Percentiles rank a stretch among this genome's conserved stretches.
Evolutionary conservation across 2,329 filamentous ascomycete genomes (phyloP).

Genomic region (Raffaelea arxii): DNA sequence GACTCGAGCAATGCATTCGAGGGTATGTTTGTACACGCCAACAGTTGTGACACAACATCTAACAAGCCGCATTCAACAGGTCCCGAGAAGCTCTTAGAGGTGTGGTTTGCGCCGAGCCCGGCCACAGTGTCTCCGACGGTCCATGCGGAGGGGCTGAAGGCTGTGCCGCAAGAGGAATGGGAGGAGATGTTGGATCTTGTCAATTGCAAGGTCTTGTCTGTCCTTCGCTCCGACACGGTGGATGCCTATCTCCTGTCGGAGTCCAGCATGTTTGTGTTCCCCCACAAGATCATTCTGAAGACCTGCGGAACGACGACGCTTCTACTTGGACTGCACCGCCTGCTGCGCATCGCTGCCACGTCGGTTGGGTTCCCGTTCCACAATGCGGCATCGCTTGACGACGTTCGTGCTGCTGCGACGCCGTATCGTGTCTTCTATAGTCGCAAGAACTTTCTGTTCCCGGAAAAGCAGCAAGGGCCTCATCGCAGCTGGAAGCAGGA

Average conservation of each 20-base stretch:
- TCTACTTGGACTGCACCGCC: conserved; percentile 76
- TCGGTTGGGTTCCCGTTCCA: conserved; percentile 84
- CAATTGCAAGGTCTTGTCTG: conserved; percentile 95
- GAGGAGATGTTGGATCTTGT: conserved; percentile 96
- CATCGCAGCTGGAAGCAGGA: conserved; percentile 98
- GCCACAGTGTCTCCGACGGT: conserved; percentile 60
- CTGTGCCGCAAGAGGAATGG: conserved; percentile 76
- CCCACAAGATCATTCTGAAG: conserved; percentile 98
- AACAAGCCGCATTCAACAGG: conserved; percentile 43
- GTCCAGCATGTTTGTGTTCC: conserved; percentile 99
- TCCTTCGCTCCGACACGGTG: conserved; percentile 85
- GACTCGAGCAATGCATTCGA: conserved; percentile 97
- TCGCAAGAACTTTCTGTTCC: conserved; percentile 96
- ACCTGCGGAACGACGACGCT: conserved; percentile 96
- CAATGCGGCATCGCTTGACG: conserved; percentile 54
- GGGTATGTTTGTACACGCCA: conserved; percentile 39
- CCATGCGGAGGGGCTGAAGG: conserved; percentile 71
- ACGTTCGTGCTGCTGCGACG: conserved; percentile 67
- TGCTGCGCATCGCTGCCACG: conserved; percentile 82
- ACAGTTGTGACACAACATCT: not conserved
- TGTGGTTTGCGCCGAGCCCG: conserved; percentile 88
- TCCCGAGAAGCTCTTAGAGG: conserved; percentile 94
- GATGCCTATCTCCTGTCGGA: conserved; percentile 96
- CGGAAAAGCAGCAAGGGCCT: conserved; percentile 84
- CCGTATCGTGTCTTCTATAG: conserved; percentile 98